These are phyloP conservation scores for Lotus japonicus DNA, from an alignment of 306 rosid genomes.

Conservation along the genomic window DNA sequence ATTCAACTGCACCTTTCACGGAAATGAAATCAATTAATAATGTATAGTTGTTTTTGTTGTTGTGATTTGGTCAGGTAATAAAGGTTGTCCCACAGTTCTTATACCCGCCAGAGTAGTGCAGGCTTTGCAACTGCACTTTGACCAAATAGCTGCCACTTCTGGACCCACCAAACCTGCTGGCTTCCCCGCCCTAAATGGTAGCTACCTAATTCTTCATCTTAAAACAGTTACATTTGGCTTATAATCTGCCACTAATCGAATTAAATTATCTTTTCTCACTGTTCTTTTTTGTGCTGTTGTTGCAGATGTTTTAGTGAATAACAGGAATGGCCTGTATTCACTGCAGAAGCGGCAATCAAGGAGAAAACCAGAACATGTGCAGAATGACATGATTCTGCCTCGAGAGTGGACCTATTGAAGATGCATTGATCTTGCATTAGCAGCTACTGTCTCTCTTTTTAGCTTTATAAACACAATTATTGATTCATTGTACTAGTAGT, in stretches of 20 bases:
- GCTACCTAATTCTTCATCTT: too few relatives aligned
- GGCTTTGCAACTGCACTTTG: constrained; percentile 80
- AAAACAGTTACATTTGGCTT: too few relatives aligned
- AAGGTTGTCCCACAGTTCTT: constrained; percentile 60
- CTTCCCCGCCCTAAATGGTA: constrained; percentile 51
- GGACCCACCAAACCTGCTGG: constrained; percentile 33
- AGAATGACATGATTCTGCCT: constrained; percentile 47
- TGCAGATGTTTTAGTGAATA: constrained; percentile 32
- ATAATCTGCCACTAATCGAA: too few relatives aligned
- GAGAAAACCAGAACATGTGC: constrained; percentile 18
- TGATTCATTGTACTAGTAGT: not conserved
- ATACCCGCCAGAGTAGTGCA: constrained; percentile 87
- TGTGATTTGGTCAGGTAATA: constrained; percentile 26
- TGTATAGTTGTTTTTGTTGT: too few relatives aligned
- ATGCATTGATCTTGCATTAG: not conserved
- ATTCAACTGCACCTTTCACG: not conserved
- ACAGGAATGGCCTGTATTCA: constrained; percentile 30
- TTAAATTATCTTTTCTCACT: too few relatives aligned
- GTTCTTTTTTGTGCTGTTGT: too few relatives aligned
- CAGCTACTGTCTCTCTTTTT: not conserved
- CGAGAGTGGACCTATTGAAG: constrained; percentile 87
- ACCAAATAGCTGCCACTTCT: constrained; percentile 54
- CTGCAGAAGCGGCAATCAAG: constrained; percentile 32
- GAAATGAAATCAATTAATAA: not conserved
- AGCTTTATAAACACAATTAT: not conserved